Evolutionary conservation across 371 early-diverging fungal genomes (phyloP).

Genomic region (Capniomyces stellatus): DNA sequence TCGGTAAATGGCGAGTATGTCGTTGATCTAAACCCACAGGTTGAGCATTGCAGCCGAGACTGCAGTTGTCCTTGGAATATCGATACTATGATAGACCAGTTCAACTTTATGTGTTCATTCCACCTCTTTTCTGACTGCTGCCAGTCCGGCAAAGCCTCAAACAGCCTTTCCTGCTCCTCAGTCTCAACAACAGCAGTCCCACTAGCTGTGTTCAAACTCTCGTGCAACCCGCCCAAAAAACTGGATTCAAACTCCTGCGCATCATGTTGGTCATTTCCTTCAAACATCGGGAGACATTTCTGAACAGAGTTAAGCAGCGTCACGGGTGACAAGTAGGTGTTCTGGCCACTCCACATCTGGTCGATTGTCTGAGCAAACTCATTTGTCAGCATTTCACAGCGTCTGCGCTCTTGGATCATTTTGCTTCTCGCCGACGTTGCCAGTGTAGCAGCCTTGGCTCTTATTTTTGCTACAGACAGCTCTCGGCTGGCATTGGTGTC

Average conservation of each 20-base stretch:
- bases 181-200: slow-evolving; percentile 4
- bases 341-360: slow-evolving; percentile 25
- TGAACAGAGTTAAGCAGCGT: slow-evolving; percentile 17
- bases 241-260: slow-evolving; percentile 88
- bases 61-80: slow-evolving; percentile 72
- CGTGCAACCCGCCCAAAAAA: slow-evolving; percentile 78
- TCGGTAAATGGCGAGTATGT: slow-evolving; percentile 86
- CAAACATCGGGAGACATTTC: slow-evolving; percentile 16
- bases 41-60: slow-evolving; percentile 26
- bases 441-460: too few species aligned
- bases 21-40: slow-evolving; percentile 44
- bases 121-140: slow-evolving; percentile 16
- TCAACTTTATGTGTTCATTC: slow-evolving; percentile 12
- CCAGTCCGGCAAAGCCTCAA: slow-evolving; percentile 16
- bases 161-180: slow-evolving; percentile 14
- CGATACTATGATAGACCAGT: slow-evolving; percentile 19
- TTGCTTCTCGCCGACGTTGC: background rate
- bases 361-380: slow-evolving; percentile 22
- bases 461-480: too few species aligned
- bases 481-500: slow-evolving; percentile 40
- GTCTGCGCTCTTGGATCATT: slow-evolving; percentile 1
- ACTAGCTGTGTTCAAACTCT: slow-evolving; percentile 41
- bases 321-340: slow-evolving; percentile 34
- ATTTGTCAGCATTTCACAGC: background rate
- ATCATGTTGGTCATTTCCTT: slow-evolving; percentile 62